Base-by-base conservation (phyloP, 2,329 filamentous ascomycete genomes). In the Coniella vitis region DNA sequence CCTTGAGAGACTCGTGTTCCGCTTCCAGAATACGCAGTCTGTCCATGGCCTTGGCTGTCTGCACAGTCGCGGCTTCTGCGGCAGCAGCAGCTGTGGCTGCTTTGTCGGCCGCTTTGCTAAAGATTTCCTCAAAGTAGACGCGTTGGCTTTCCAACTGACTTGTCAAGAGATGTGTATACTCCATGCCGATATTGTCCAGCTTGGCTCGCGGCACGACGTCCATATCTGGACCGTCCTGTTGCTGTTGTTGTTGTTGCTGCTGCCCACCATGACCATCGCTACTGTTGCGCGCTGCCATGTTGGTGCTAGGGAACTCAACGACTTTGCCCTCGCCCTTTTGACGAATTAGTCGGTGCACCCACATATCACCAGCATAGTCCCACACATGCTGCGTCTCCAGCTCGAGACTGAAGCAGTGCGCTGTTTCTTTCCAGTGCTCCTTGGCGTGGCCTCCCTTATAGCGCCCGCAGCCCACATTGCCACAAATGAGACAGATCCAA, bases 331-430 rank as follows among this genome's bases (percentile, higher is more conserved):
- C 90, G 9, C 88, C 84, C 69, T 96, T 95, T 61, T 90, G 89
- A 56, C 95, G 86, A 48, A 98, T 95, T 45, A 97, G 80, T 9
- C 93, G 84, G 66, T 98, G 93, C 42, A 97, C 93, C 75, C 95
- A 98, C 61, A 86, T 87, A 62, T 98, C 93, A 4, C 88, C 90
- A 0, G 87, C 88, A 56, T 98, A 98, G 66, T 98, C 93, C 93
- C 93, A 98, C 1, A 98, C 90, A 58, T 95, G 86, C 64, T 98
- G 91, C 1, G 90, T 95, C 54, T 86, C 83, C 34, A 97, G 80
- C 63, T 98, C 93, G 64, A 98, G 86, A 21, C 90, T 86, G 63
- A 95, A 98, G 55, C 86, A 87, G 65, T 98, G 93, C 4, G 83
- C 81, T 3, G 88, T 94, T 48, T 87, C 79, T 66, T 94, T 90